Conservation (phyloP, 345 rosid species). For the Ceriops zippeliana region DNA sequence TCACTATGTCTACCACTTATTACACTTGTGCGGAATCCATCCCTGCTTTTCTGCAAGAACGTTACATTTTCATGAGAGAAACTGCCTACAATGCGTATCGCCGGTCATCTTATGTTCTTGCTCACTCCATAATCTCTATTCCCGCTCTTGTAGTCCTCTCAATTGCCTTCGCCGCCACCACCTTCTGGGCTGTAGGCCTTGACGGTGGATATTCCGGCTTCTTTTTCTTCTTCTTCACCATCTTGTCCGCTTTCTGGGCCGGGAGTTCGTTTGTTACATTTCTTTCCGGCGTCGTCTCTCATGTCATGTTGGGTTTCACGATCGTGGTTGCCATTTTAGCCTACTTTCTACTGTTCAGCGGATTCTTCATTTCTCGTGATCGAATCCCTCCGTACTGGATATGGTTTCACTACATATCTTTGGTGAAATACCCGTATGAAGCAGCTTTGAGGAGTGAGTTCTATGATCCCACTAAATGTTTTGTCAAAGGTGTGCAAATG, state of each 20-base stretch:
- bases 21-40: conserved; percentile 33
- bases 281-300: conserved; percentile 79
- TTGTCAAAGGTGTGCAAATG: conserved; percentile 30
- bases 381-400: conserved; percentile 79
- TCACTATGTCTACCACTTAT: conserved; percentile 33
- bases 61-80: conserved; percentile 34
- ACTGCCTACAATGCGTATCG: conserved; percentile 54
- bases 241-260: conserved; percentile 83
- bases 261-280: conserved; percentile 93
- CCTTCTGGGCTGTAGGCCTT: conserved; percentile 80
- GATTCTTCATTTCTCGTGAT: conserved; percentile 79
- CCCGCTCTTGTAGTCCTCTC: conserved; percentile 69
- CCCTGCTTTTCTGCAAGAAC: conserved; percentile 30
- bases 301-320: conserved; percentile 83
- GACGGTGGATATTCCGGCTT: conserved; percentile 66
- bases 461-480: conserved; percentile 24
- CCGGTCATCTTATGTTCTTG: conserved; percentile 81
- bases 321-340: conserved; percentile 77
- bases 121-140: conserved; percentile 65
- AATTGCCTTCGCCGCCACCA: conserved; percentile 58
- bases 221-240: conserved; percentile 61
- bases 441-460: conserved; percentile 32
- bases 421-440: conserved; percentile 83
- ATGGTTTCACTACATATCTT: conserved; percentile 88
- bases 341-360: conserved; percentile 84